phyloP scores from a whole-genome alignment of 805 yeast genomes.

The Barnettozyma siamensis region DNA sequence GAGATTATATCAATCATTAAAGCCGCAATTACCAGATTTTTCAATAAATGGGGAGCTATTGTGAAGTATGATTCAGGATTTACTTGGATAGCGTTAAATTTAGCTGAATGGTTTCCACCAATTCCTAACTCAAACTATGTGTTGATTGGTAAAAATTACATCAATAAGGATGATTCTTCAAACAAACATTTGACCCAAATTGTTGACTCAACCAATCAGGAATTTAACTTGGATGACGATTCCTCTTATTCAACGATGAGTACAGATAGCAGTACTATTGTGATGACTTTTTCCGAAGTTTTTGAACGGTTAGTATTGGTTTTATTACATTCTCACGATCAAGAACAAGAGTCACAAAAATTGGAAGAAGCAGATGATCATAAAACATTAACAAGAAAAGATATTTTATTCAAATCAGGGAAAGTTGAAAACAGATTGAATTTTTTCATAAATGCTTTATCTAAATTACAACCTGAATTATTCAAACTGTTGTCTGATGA shows the following conservation, averaged over 20 bases:
- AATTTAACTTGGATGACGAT: constrained; percentile 23
- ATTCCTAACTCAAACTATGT: constrained; percentile 22
- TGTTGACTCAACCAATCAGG: constrained; percentile 6
- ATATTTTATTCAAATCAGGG: constrained; percentile 45
- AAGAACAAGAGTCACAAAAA: constrained; percentile 8
- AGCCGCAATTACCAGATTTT: constrained; percentile 54
- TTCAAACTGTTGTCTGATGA: constrained; percentile 76
- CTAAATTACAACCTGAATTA: constrained; percentile 66
- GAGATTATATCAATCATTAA: constrained; percentile 53
- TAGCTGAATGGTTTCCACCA: constrained; percentile 85
- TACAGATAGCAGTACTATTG: constrained; percentile 3
- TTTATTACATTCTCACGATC: constrained; percentile 46
- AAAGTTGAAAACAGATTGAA: constrained; percentile 61
- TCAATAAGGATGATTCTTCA: constrained; percentile 13
- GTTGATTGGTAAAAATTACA: constrained; percentile 20
- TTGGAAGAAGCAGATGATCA: not conserved
- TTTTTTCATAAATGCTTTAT: constrained; percentile 57
- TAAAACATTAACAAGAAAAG: constrained; percentile 19
- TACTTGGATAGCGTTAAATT: constrained; percentile 81
- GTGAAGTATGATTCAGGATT: constrained; percentile 77
- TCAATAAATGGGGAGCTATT: constrained; percentile 71
- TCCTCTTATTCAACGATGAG: constrained; percentile 8
- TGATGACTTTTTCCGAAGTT: constrained; percentile 55
- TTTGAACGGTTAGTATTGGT: constrained; percentile 75
- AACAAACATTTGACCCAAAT: constrained; percentile 21